Evolutionary conservation across 2,329 filamentous ascomycete genomes (phyloP).

Genomic region (Calonectria crousiana): DNA sequence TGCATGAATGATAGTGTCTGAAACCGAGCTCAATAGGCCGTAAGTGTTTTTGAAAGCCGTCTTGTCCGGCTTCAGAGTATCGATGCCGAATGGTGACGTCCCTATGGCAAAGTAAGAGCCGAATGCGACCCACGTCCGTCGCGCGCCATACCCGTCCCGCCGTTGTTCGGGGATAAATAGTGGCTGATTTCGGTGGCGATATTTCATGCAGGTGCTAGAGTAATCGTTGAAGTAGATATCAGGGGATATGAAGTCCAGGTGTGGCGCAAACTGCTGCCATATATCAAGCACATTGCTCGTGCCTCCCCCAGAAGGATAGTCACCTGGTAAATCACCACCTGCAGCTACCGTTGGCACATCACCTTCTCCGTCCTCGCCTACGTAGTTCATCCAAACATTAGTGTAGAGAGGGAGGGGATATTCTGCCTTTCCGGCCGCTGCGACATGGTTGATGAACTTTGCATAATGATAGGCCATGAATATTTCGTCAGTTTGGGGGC

Average conservation of each 20-base stretch:
- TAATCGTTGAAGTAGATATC: conserved; percentile 47
- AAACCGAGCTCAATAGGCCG: not conserved
- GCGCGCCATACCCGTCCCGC: conserved; percentile 55
- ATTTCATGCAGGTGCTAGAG: conserved; percentile 51
- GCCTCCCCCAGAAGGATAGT: conserved; percentile 46
- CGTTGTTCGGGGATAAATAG: conserved; percentile 63
- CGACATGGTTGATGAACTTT: conserved; percentile 41
- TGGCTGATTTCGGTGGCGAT: conserved; percentile 53
- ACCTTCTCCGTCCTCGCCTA: conserved; percentile 29
- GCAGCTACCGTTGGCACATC: conserved; percentile 41
- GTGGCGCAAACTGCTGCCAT: conserved; percentile 51
- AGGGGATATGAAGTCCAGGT: conserved; percentile 56
- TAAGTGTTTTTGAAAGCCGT: not conserved
- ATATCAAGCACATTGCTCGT: conserved; percentile 43
- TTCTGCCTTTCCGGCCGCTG: conserved; percentile 39
- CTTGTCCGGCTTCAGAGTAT: conserved; percentile 13
- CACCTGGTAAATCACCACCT: conserved; percentile 40
- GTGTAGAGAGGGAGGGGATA: conserved; percentile 43
- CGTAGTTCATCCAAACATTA: conserved; percentile 46
- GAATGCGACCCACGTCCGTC: conserved; percentile 52
- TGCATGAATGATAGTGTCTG: not conserved
- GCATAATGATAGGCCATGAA: conserved; percentile 48
- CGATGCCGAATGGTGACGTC: conserved; percentile 26
- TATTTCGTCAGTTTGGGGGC: conserved; percentile 38
- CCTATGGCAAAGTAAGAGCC: conserved; percentile 24